A percentile compares a stretch with the other conserved stretches of the same genome.
These are phyloP conservation scores for Exophiala spinifera DNA, from an alignment of 2,329 filamentous ascomycete genomes.

Conservation along the genomic window DNA sequence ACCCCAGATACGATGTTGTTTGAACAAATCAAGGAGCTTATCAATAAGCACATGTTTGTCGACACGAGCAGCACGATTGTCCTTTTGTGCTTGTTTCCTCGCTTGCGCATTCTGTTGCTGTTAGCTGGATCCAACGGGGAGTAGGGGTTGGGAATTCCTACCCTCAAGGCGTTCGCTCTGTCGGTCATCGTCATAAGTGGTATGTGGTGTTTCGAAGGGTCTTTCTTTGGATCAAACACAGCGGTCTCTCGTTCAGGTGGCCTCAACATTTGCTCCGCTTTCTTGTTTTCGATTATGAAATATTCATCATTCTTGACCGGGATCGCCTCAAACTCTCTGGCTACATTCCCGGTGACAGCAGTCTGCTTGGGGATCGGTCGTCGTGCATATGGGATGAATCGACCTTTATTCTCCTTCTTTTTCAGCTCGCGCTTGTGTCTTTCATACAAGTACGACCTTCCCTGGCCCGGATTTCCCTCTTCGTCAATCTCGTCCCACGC, in stretches of 20 bases:
- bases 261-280: constrained; percentile 59
- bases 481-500: constrained; percentile 40
- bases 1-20: constrained; percentile 86
- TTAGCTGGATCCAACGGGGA: background rate
- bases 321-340: constrained; percentile 72
- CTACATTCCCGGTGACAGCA: constrained; percentile 67
- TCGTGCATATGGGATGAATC: constrained; percentile 56
- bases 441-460: constrained; percentile 46
- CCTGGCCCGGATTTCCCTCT: constrained; percentile 41
- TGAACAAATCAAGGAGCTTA: constrained; percentile 78
- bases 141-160: constrained; percentile 40
- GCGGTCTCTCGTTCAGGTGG: constrained; percentile 39
- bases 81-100: constrained; percentile 51
- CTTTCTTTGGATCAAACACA: constrained; percentile 17
- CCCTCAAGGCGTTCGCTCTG: constrained; percentile 19
- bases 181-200: constrained; percentile 18
- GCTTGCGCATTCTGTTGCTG: constrained; percentile 28
- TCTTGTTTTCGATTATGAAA: constrained; percentile 57
- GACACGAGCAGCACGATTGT: constrained; percentile 87
- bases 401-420: constrained; percentile 49
- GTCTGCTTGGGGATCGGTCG: constrained; percentile 76
- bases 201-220: constrained; percentile 19
- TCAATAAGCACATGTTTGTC: constrained; percentile 85
- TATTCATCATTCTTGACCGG: constrained; percentile 71
- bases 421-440: constrained; percentile 44